A percentile compares a stretch with the other conserved stretches of the same genome.
phyloP scores from a whole-genome alignment of 2,329 filamentous ascomycete genomes.

The Massarina eburnea region DNA sequence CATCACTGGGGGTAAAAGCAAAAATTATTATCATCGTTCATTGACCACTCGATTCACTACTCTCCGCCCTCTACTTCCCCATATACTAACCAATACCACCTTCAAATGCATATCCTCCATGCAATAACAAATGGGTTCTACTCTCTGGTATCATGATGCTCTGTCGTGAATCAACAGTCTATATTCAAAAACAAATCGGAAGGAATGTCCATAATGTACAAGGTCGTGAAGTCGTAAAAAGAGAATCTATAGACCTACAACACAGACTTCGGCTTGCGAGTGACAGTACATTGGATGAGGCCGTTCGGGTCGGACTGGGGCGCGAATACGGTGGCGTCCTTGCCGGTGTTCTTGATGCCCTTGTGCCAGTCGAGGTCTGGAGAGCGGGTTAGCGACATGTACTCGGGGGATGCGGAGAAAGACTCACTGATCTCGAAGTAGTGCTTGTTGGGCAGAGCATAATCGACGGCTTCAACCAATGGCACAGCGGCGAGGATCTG shows the following conservation, averaged over 20 bases:
- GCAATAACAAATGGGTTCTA: not conserved
- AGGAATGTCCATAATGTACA: conserved; percentile 10
- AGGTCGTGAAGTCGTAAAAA: conserved; percentile 13
- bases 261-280: conserved; percentile 56
- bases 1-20: too few species aligned
- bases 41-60: conserved; percentile 1
- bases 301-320: conserved; percentile 93
- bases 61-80: conserved; percentile 1
- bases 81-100: not conserved
- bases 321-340: conserved; percentile 92
- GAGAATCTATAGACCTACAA: conserved; percentile 32
- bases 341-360: conserved; percentile 89
- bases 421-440: conserved; percentile 90
- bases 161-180: not conserved
- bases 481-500: conserved; percentile 77
- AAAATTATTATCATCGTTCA: not conserved
- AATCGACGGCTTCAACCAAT: conserved; percentile 71
- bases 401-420: not conserved
- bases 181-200: conserved; percentile 10
- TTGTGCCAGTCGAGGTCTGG: conserved; percentile 96
- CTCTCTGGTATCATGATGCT: conserved; percentile 1
- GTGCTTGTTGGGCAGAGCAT: conserved; percentile 94
- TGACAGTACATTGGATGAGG: conserved; percentile 90
- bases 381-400: conserved; percentile 15
- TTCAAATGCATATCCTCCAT: not conserved